Conservation (phyloP, 2,329 filamentous ascomycete genomes). For the Simplicillium sp. region DNA sequence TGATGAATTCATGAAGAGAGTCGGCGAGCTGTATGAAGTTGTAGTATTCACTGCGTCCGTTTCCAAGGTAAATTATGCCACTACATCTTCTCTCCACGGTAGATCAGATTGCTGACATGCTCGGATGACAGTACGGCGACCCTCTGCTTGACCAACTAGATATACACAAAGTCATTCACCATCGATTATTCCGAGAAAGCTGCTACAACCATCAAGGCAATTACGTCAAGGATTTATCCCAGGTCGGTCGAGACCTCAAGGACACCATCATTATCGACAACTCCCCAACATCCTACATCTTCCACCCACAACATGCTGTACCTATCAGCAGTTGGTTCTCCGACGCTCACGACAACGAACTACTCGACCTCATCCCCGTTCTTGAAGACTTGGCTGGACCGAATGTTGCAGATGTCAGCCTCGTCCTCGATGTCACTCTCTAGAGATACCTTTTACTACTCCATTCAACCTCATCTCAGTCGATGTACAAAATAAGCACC, state of each 20-base stretch:
- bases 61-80: constrained; percentile 64
- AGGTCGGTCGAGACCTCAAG: constrained; percentile 88
- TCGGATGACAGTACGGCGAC: constrained; percentile 68
- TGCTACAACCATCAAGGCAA: constrained; percentile 99
- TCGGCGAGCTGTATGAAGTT: constrained; percentile 95
- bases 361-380: constrained; percentile 93
- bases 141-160: constrained; percentile 92
- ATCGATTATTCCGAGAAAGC: constrained; percentile 92
- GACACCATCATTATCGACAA: constrained; percentile 99
- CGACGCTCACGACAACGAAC: constrained; percentile 97
- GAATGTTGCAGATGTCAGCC: constrained; percentile 89
- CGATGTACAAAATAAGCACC: too few species aligned
- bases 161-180: constrained; percentile 94
- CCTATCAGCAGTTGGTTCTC: constrained; percentile 99
- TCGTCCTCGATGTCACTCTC: constrained; percentile 87
- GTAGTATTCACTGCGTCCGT: constrained; percentile 98
- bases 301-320: constrained; percentile 97
- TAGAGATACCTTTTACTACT: constrained; percentile 32
- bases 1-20: constrained; percentile 97
- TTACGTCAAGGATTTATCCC: constrained; percentile 97
- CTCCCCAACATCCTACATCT: constrained; percentile 97
- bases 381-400: constrained; percentile 88
- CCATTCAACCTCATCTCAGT: constrained; percentile 3
- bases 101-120: constrained; percentile 12
- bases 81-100: background rate